phyloP scores from a whole-genome alignment of 257 asterid species.

The Nemophila menziesii region DNA sequence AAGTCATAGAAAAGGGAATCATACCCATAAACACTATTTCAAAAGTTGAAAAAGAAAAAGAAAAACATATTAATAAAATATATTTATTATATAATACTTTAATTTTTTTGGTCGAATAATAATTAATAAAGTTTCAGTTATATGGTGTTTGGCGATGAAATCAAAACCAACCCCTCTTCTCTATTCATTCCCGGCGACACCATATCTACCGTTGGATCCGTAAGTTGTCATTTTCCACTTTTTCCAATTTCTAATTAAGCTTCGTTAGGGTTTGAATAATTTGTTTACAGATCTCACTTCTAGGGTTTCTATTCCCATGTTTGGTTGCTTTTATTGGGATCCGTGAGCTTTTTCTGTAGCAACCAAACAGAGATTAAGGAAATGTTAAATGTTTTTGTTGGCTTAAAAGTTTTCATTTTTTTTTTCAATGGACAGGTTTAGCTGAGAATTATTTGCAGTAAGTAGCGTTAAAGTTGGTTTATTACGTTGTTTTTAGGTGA shows the following conservation, averaged over 20 bases:
- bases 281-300: not conserved
- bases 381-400: too few species aligned
- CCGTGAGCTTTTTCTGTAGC: not conserved
- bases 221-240: not conserved
- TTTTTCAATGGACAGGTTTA: slow-evolving; percentile 37
- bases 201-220: not conserved
- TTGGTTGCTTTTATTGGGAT: not conserved
- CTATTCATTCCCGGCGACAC: not conserved
- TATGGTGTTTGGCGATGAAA: not conserved
- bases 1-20: too few species aligned
- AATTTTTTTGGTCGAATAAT: too few species aligned
- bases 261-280: not conserved
- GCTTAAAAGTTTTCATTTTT: slow-evolving; percentile 1
- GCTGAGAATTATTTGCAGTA: slow-evolving; percentile 19
- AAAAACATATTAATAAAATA: too few species aligned
- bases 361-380: not conserved
- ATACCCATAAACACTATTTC: too few species aligned
- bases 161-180: not conserved
- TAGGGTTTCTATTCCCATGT: not conserved
- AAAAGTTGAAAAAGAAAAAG: too few species aligned
- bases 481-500: not conserved
- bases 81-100: too few species aligned
- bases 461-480: slow-evolving; percentile 9
- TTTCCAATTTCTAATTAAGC: not conserved
- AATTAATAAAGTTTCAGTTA: not conserved